Evolutionary conservation across 2,329 filamentous ascomycete genomes (phyloP), one percentile per base, ranked within the genome.

Genomic region (Mollisia scopiformis): DNA sequence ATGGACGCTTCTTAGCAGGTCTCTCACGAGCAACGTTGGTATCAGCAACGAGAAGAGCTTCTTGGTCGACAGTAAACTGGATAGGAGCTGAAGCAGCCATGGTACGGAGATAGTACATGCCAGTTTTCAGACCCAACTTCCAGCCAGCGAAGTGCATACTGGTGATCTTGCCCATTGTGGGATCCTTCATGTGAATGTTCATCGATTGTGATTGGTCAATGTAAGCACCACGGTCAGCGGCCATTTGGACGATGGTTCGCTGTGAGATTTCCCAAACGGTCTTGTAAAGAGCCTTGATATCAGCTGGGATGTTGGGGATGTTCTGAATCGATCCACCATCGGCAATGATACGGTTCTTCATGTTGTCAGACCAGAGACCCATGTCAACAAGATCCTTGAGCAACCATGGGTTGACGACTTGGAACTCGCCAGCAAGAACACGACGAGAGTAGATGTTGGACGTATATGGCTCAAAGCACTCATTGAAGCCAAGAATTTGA

Each of bases 261-360:
- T 99, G 95, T 21, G 92, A 96, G 73, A 99, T 97, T 77, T 99
- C 95, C 95, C 95, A 99, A 23, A 99, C 95, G 2, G 95, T 99
- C 88, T 99, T 99, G 87, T 99, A 99, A 6, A 99, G 85, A 39
- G 89, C 88, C 83, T 99, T 99, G 83, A 96, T 90, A 70, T 99
- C 95, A 31, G 90, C 87, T 14, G 95, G 94, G 65, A 99, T 97
- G 79, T 96, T 98, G 74, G 94, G 91, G 66, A 99, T 94, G 78
- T 95, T 94, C 78, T 98, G 95, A 58, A 99, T 90, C 21, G 94
- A 98, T 68, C 95, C 95, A 69, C 92, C 92, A 65, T 97, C 94
- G 60, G 95, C 90, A 73, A 99, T 99, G 84, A 99, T 99, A 72
- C 95, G 93, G 84, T 99, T 99, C 89, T 99, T 99, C 95, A 99